phyloP scores from a whole-genome alignment of 805 yeast species.

The Lachancea nothofagi region DNA sequence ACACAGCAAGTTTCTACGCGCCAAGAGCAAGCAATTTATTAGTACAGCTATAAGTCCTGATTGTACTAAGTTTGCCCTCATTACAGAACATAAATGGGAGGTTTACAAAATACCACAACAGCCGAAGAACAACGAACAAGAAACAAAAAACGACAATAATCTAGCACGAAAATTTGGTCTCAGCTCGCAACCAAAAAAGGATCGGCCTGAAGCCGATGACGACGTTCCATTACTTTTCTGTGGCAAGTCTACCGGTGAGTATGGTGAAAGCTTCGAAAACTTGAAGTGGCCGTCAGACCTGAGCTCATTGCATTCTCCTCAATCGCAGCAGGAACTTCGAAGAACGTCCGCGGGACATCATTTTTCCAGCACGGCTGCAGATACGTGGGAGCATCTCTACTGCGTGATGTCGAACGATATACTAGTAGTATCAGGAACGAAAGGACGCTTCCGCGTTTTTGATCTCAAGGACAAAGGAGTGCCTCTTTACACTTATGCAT shows the following conservation, averaged over 20 bases:
- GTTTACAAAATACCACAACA: slow-evolving; percentile 46
- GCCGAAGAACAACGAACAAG: background rate
- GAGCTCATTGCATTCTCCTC: slow-evolving; percentile 13
- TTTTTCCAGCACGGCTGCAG: background rate
- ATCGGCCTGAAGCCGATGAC: slow-evolving; percentile 24
- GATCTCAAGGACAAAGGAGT: slow-evolving; percentile 54
- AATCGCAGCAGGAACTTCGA: slow-evolving; percentile 16
- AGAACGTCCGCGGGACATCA: slow-evolving; percentile 2
- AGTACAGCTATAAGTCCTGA: slow-evolving; percentile 60
- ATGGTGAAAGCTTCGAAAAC: slow-evolving; percentile 46
- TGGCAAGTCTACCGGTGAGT: slow-evolving; percentile 66
- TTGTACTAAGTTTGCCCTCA: slow-evolving; percentile 56
- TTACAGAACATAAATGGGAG: slow-evolving; percentile 69
- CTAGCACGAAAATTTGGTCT: background rate
- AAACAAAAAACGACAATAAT: background rate
- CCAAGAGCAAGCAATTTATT: slow-evolving; percentile 45
- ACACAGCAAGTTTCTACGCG: slow-evolving; percentile 45
- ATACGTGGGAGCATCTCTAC: slow-evolving; percentile 52
- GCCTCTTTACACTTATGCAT: slow-evolving; percentile 61
- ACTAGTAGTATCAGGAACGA: slow-evolving; percentile 62
- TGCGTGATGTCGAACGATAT: slow-evolving; percentile 54
- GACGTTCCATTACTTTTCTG: slow-evolving; percentile 57
- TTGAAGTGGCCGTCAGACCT: slow-evolving; percentile 26
- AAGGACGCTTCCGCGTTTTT: slow-evolving; percentile 63
- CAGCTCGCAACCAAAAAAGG: slow-evolving; percentile 33